Conservation (phyloP, 192 early-diverging fungal genomes). For the Spinellus fusiger region DNA sequence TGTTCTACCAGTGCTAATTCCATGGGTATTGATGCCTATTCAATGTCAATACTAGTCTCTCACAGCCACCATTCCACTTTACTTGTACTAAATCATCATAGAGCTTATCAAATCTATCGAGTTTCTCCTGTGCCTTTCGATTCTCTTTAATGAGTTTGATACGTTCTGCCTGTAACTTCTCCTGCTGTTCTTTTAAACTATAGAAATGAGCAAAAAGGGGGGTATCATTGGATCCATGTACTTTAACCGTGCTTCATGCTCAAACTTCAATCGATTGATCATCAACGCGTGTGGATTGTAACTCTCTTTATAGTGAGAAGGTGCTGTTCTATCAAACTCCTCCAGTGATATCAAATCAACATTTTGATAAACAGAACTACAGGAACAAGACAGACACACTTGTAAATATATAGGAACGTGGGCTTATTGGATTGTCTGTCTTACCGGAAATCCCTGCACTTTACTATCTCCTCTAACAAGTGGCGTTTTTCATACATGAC, state of each 20-base stretch:
- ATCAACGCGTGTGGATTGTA: slow-evolving; percentile 43
- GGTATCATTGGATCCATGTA: slow-evolving; percentile 2
- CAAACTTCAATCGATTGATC: slow-evolving; percentile 50
- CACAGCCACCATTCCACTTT: background rate
- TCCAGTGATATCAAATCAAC: slow-evolving; percentile 39
- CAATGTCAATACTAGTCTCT: background rate
- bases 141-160: slow-evolving; percentile 21
- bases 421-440: background rate
- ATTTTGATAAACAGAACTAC: slow-evolving; percentile 52
- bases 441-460: slow-evolving; percentile 50
- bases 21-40: slow-evolving; percentile 8
- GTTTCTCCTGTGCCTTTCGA: slow-evolving; percentile 21
- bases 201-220: background rate
- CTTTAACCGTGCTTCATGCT: slow-evolving; percentile 43
- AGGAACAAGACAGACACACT: too few species aligned
- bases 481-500: slow-evolving; percentile 53
- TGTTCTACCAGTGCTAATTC: slow-evolving; percentile 8
- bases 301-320: slow-evolving; percentile 17
- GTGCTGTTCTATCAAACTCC: slow-evolving; percentile 27
- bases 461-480: slow-evolving; percentile 47
- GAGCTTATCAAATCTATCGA: slow-evolving; percentile 21
- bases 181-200: slow-evolving; percentile 23
- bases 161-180: slow-evolving; percentile 6
- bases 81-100: slow-evolving; percentile 23
- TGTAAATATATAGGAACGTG: background rate